Evolutionary conservation across 257 asterid genomes (phyloP).

Genomic region (Eustoma russellianum): DNA sequence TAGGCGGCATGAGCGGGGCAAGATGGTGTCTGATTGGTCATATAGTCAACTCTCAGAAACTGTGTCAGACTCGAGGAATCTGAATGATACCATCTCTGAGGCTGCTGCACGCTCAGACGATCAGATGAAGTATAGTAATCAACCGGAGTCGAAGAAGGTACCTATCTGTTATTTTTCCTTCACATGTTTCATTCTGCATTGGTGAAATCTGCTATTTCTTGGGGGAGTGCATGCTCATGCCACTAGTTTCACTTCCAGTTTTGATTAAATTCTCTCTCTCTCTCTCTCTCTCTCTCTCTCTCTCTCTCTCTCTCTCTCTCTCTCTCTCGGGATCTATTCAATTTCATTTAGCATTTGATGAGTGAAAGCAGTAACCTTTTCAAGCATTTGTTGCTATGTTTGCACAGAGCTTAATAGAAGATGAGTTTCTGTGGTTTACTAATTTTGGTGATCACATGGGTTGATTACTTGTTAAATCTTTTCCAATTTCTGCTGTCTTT

Average conservation of each 20-base stretch:
- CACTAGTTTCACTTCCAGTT: too few relatives aligned
- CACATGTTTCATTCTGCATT: constrained; percentile 9
- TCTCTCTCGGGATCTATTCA: too few relatives aligned
- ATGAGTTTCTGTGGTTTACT: too few relatives aligned
- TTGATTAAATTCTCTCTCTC: too few relatives aligned
- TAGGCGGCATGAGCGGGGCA: constrained; percentile 43
- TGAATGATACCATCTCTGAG: constrained; percentile 22
- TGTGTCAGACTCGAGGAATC: constrained; percentile 25
- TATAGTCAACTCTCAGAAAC: constrained; percentile 35
- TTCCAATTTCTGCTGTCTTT: background rate
- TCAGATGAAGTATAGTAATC: constrained; percentile 24
- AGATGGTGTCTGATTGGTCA: constrained; percentile 38
- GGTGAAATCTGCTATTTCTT: background rate
- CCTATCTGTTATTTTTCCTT: constrained; percentile 3
- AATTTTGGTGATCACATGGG: too few relatives aligned
- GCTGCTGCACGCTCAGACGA: constrained; percentile 20
- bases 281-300: too few relatives aligned
- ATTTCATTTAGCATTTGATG: too few relatives aligned
- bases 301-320: too few relatives aligned
- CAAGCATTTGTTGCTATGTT: too few relatives aligned
- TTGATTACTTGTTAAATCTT: too few relatives aligned
- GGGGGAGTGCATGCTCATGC: background rate
- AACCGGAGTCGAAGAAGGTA: constrained; percentile 35
- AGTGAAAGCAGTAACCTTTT: too few relatives aligned
- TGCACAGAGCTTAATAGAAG: too few relatives aligned